These are phyloP conservation scores for Candida oleophila DNA, from an alignment of 805 yeast genomes.

Conservation along the genomic window DNA sequence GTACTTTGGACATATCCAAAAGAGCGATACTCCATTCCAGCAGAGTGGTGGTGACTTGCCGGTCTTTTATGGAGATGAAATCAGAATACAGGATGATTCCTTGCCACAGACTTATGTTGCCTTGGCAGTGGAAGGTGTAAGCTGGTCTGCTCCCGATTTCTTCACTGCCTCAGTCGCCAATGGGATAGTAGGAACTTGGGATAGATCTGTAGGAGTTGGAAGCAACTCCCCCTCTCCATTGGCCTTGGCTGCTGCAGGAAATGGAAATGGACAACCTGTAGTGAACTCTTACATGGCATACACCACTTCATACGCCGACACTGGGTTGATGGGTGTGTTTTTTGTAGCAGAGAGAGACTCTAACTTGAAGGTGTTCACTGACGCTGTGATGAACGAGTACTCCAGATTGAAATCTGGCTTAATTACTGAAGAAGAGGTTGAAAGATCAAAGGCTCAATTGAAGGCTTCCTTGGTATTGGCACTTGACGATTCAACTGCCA, in stretches of 20 bases:
- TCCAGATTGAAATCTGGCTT: slow-evolving; percentile 75
- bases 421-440: slow-evolving; percentile 81
- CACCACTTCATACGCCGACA: slow-evolving; percentile 94
- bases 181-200: slow-evolving; percentile 97
- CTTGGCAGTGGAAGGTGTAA: slow-evolving; percentile 94
- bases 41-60: slow-evolving; percentile 73
- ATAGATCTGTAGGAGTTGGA: slow-evolving; percentile 83
- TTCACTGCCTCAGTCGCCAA: slow-evolving; percentile 94
- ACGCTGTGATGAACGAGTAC: slow-evolving; percentile 86
- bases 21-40: slow-evolving; percentile 67
- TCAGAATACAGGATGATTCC: slow-evolving; percentile 76
- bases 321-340: slow-evolving; percentile 97
- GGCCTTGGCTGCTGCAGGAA: slow-evolving; percentile 63
- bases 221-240: slow-evolving; percentile 83
- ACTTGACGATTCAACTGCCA: slow-evolving; percentile 91
- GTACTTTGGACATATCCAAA: slow-evolving; percentile 70
- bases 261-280: slow-evolving; percentile 58
- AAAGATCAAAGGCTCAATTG: slow-evolving; percentile 89
- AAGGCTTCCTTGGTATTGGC: slow-evolving; percentile 89
- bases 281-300: slow-evolving; percentile 97
- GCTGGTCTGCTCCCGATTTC: slow-evolving; percentile 95
- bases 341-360: slow-evolving; percentile 77
- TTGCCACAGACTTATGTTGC: slow-evolving; percentile 91
- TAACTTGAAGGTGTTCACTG: slow-evolving; percentile 63
- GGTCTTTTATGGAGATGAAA: slow-evolving; percentile 80